Evolutionary conservation across 2,329 filamentous ascomycete species (phyloP).

Genomic region (Epicoccum sorghinum): DNA sequence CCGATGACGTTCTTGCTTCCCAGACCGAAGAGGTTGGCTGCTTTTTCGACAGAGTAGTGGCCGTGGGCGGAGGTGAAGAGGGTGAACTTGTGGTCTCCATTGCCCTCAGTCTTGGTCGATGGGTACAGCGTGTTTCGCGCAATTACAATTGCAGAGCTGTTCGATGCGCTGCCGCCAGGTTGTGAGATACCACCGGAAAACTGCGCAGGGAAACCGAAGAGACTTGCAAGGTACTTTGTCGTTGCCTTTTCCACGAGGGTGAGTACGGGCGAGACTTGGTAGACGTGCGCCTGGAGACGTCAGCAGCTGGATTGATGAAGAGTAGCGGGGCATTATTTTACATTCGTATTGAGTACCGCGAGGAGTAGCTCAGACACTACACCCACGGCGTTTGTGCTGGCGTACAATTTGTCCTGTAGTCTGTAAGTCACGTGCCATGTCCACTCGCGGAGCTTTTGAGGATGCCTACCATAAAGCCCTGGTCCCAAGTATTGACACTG

Average conservation of each 20-base stretch:
- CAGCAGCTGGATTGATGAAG: neutral
- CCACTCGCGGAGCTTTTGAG: neutral
- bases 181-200: slow-evolving; percentile 73
- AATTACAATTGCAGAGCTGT: slow-evolving; percentile 82
- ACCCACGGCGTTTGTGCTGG: slow-evolving; percentile 85
- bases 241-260: slow-evolving; percentile 88
- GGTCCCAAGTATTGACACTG: slow-evolving; percentile 98
- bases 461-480: slow-evolving; percentile 72
- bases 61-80: slow-evolving; percentile 89
- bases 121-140: slow-evolving; percentile 88
- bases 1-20: slow-evolving; percentile 74
- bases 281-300: slow-evolving; percentile 75
- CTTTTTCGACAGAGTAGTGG: slow-evolving; percentile 95
- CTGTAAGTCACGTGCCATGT: neutral
- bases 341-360: slow-evolving; percentile 87
- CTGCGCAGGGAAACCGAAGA: slow-evolving; percentile 62
- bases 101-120: slow-evolving; percentile 74
- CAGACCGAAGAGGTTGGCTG: slow-evolving; percentile 86
- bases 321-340: slow-evolving; percentile 29
- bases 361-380: slow-evolving; percentile 85
- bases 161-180: slow-evolving; percentile 84
- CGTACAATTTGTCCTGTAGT: slow-evolving; percentile 79
- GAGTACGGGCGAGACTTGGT: slow-evolving; percentile 88
- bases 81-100: slow-evolving; percentile 69
- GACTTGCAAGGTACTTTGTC: slow-evolving; percentile 70